A percentile compares a stretch with the other conserved stretches of the same genome.
Conservation (phyloP, 2,329 filamentous ascomycete species). For the Torrubiellomyces zombiae region DNA sequence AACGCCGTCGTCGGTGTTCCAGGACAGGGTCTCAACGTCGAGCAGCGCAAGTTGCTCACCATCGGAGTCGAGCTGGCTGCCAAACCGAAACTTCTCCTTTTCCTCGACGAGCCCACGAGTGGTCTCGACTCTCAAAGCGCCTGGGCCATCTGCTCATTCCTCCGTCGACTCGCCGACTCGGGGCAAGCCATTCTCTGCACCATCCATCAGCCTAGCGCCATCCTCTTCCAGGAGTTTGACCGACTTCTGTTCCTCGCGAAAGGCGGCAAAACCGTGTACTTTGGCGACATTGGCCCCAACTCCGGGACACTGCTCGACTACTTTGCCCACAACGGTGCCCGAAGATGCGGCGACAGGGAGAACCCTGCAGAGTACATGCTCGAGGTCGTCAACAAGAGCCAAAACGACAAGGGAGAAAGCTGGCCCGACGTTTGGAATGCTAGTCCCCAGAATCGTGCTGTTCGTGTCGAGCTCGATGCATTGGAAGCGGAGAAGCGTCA, state of each 20-base stretch:
- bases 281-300: slow-evolving; percentile 47
- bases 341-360: slow-evolving; percentile 39
- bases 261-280: slow-evolving; percentile 53
- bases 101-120: slow-evolving; percentile 43
- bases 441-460: slow-evolving; percentile 30
- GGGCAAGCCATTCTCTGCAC: slow-evolving; percentile 38
- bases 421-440: slow-evolving; percentile 53
- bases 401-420: slow-evolving; percentile 26
- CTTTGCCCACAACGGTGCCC: slow-evolving; percentile 48
- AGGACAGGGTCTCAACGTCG: slow-evolving; percentile 43
- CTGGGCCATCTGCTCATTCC: slow-evolving; percentile 45
- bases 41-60: slow-evolving; percentile 44
- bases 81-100: slow-evolving; percentile 40
- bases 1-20: slow-evolving; percentile 48
- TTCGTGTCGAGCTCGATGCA: slow-evolving; percentile 45
- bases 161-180: slow-evolving; percentile 41
- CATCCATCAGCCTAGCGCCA: slow-evolving; percentile 36
- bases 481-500: slow-evolving; percentile 34
- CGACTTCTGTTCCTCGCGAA: slow-evolving; percentile 45
- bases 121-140: slow-evolving; percentile 48
- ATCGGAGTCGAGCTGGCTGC: slow-evolving; percentile 44
- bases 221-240: slow-evolving; percentile 40
- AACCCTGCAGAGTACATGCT: slow-evolving; percentile 70
- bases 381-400: slow-evolving; percentile 26
- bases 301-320: slow-evolving; percentile 40